phyloP scores from a whole-genome alignment of 768 basidiomycete genomes.

The Calocybe gangraenosa region DNA sequence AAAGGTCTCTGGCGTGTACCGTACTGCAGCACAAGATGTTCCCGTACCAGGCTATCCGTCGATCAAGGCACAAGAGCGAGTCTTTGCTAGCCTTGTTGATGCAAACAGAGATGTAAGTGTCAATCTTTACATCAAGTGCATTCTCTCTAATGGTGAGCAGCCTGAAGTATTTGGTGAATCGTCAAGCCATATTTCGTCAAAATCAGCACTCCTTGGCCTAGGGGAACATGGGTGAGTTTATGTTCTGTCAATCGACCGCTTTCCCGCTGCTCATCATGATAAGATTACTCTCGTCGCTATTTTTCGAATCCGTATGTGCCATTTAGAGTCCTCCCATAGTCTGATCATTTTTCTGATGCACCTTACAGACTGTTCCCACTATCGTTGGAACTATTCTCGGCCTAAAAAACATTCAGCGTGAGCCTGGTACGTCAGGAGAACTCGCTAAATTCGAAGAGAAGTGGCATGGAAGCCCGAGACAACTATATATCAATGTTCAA shows the following conservation, averaged over 20 bases:
- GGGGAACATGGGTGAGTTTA: conserved; percentile 25
- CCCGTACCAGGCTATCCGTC: conserved; percentile 19
- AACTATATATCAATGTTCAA: conserved; percentile 29
- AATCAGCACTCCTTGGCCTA: conserved; percentile 27
- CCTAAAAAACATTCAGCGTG: conserved; percentile 35
- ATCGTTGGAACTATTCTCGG: conserved; percentile 38
- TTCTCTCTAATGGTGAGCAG: conserved; percentile 15
- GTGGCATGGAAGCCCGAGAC: conserved; percentile 25
- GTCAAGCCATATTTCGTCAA: conserved; percentile 10
- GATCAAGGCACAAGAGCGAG: conserved; percentile 25
- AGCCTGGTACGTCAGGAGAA: conserved; percentile 31
- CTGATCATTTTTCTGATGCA: not conserved
- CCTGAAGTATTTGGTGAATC: conserved; percentile 20
- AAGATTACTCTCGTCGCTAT: conserved; percentile 30
- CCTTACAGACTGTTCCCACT: conserved; percentile 35
- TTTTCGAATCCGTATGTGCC: conserved; percentile 34
- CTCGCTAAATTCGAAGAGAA: conserved; percentile 36
- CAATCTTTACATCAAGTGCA: not conserved
- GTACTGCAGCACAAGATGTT: conserved; percentile 27
- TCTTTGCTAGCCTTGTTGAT: conserved; percentile 32
- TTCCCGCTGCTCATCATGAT: not conserved
- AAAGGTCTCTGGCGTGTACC: conserved; percentile 38
- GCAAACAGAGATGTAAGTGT: conserved; percentile 37
- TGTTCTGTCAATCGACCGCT: conserved; percentile 9
- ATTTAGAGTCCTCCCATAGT: too few species aligned